Percentiles rank a stretch among this genome's conserved stretches.
phyloP scores from a whole-genome alignment of 225 moss, liverwort and hornwort genomes.

The Straminergon stramineum region DNA sequence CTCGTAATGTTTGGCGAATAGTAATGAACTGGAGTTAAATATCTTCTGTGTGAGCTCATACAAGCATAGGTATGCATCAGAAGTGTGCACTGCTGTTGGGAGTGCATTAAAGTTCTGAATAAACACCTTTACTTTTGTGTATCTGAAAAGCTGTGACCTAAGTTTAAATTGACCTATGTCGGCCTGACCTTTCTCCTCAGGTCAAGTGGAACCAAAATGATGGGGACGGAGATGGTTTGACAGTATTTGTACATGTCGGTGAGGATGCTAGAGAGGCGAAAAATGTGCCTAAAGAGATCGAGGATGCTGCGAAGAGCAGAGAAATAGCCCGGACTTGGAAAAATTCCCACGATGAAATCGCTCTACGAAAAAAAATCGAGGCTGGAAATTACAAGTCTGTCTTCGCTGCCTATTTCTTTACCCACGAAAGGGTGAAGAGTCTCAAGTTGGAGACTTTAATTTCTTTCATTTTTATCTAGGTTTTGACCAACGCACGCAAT shows the following conservation, averaged over 20 bases:
- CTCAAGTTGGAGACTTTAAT: neutral
- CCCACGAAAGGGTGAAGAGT: neutral
- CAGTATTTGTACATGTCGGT: conserved; percentile 24
- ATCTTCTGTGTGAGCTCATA: neutral
- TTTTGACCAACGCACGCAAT: neutral
- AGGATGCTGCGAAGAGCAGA: conserved; percentile 7
- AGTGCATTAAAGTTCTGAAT: neutral
- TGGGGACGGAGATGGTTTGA: conserved; percentile 44
- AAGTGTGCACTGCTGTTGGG: neutral
- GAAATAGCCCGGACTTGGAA: conserved; percentile 1
- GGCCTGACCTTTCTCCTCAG: neutral
- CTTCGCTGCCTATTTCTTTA: neutral
- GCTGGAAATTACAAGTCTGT: conserved; percentile 28
- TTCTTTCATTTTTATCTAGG: neutral
- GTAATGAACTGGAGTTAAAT: neutral
- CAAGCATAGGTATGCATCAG: neutral
- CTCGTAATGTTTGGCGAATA: neutral
- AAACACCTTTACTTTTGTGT: neutral
- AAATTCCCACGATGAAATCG: neutral
- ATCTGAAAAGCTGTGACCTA: neutral
- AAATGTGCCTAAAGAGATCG: conserved; percentile 11
- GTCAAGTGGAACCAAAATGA: neutral
- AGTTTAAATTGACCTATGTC: neutral
- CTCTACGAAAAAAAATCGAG: conserved; percentile 3
- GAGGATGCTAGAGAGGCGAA: conserved; percentile 3